Conservation (phyloP, 805 yeast genomes). For the Priceomyces medius region DNA sequence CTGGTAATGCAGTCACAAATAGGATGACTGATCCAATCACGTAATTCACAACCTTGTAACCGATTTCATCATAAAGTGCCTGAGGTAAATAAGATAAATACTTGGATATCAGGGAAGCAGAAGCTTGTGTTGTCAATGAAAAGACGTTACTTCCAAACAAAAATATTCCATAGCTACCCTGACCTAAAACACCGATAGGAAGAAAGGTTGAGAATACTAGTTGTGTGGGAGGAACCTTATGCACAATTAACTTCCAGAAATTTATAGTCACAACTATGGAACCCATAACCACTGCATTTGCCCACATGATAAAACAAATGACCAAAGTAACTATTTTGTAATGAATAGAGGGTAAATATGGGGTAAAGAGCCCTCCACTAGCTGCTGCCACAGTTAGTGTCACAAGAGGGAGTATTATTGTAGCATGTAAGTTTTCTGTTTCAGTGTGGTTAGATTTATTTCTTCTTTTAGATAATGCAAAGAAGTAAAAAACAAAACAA, state of each 20-base stretch:
- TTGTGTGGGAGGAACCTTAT: slow-evolving; percentile 57
- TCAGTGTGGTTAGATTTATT: slow-evolving; percentile 19
- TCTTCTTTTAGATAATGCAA: slow-evolving; percentile 41
- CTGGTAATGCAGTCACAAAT: slow-evolving; percentile 28
- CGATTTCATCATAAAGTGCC: slow-evolving; percentile 3
- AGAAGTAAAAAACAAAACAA: slow-evolving; percentile 55
- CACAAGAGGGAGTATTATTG: slow-evolving; percentile 72
- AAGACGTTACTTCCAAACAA: slow-evolving; percentile 48
- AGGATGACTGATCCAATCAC: slow-evolving; percentile 12
- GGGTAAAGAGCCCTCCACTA: slow-evolving; percentile 58
- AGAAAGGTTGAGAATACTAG: slow-evolving; percentile 66
- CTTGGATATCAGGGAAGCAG: slow-evolving; percentile 13
- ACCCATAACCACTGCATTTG: slow-evolving; percentile 64
- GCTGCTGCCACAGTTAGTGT: slow-evolving; percentile 75
- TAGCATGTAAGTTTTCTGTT: slow-evolving; percentile 47
- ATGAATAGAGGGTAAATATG: slow-evolving; percentile 37
- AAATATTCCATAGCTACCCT: slow-evolving; percentile 71
- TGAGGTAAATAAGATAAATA: slow-evolving; percentile 20
- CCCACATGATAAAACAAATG: slow-evolving; percentile 60
- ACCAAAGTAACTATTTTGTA: slow-evolving; percentile 54
- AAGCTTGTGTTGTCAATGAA: slow-evolving; percentile 16
- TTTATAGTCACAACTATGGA: slow-evolving; percentile 55
- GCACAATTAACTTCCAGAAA: slow-evolving; percentile 56
- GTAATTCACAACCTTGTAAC: slow-evolving; percentile 13
- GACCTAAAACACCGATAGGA: slow-evolving; percentile 84